Evolutionary conservation across 169 alveolate genomes (phyloP), one percentile per base, ranked within the genome.

Genomic region (Eimeria necatrix): DNA sequence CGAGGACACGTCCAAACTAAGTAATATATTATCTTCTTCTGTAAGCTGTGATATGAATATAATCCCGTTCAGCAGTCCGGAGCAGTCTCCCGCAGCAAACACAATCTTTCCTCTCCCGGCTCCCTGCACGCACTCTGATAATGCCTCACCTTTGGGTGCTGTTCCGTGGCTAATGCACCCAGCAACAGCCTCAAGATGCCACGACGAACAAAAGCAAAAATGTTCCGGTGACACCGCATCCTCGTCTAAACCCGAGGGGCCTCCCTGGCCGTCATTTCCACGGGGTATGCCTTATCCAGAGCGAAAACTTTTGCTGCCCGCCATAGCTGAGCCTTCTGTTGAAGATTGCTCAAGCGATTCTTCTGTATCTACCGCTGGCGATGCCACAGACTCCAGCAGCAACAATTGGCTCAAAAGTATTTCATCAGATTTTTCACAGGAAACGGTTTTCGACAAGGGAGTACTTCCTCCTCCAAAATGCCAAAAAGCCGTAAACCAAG

Each of bases 1-100:
- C 16, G 80, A 85, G 81, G 81, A 85, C 26, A 60, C 70, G 61
- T 80, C 49, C 41, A 59, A 85, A 48, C 93, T 24, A 20, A 61
- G 70, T 26, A 61, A 60, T 5, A 26, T 59, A 20, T 48, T 61
- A 6, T 59, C 93, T 3, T 85, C 93, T 48, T 61, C 52, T 61
- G 59, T 59, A 26, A 48, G 61, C 64, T 84, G 93, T 46, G 64
- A 85, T 64, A 59, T 85, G 93, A 78, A 78, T 5, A 78, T 61
- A 20, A 85, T 60, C 26, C 93, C 93, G 4, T 85, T 85, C 81
- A 60, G 93, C 81, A 85, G 93, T 61, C 93, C 93, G 59, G 93
- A 60, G 61, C 78, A 61, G 22, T 85, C 93, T 53, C 80, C 93
- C 2, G 93, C 93, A 85, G 81, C 81, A 10, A 60, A 80, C 68